Base-by-base conservation (phyloP, 169 alveolate species). In the Plasmodium coatneyi region DNA sequence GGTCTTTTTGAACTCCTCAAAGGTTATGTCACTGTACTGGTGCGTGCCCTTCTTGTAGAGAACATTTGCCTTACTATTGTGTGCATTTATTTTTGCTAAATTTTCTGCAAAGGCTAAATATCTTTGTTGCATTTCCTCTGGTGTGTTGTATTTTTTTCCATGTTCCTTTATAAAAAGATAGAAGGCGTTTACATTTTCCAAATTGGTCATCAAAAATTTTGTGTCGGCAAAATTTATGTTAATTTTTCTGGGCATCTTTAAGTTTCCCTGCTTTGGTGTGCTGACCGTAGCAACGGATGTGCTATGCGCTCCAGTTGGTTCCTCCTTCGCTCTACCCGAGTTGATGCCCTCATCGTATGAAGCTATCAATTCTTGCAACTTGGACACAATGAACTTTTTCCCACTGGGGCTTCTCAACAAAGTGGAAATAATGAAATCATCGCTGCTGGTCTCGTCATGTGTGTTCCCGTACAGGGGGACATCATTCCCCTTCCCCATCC, bases 21-120 rank as follows among this genome's bases (percentile, higher is more conserved):
- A 39, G 12, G 83, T 16, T 79, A 96, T 3, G 41, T 96, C 97
- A 12, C 95, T 95, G 79, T 95, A 95, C 46, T 79, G 46, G 66
- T 95, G 95, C n/a, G 93, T 39, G 12, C 79, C 93, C 89, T 60
- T 93, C 41, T 70, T 82, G 80, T 71, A 96, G 6, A 92, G 60
- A 52, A 36, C 28, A 28, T 82, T 60, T 12, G 41, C 71, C 30
- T 46, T 80, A 71, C 46, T 56, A 16, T 96, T 95, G 71, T 93
- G 95, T 7, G 19, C 36, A 70, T 84, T 81, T 41, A 96, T 91
- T 34, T 46, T 91, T 46, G 16, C 49, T 14, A 41, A 43, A 43
- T 84, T 93, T 28, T 74, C 66, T 3, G 92, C 41, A 60, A 95
- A 95, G 32, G 83, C 74, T 1, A 16, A 1, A 52, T 83, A 95